These are phyloP conservation scores for Aspergillus arachidicola DNA, from an alignment of 2,329 filamentous ascomycete genomes.

Conservation along the genomic window DNA sequence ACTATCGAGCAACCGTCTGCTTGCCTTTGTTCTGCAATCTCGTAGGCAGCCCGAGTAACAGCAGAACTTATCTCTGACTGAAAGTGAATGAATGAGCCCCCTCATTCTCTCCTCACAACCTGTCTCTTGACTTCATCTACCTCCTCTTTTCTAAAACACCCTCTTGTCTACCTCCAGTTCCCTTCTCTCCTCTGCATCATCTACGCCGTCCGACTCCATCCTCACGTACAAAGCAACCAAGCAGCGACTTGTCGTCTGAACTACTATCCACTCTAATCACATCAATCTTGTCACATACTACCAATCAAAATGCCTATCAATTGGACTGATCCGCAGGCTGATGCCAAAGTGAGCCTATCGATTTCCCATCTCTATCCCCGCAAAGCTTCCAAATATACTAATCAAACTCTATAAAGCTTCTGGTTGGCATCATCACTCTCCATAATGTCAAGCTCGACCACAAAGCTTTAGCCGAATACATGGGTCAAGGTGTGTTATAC, in stretches of 20 bases:
- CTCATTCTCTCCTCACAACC: background rate
- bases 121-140: background rate
- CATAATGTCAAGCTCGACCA: constrained; percentile 21
- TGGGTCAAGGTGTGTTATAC: constrained; percentile 26
- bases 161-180: background rate
- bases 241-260: background rate
- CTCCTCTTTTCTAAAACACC: background rate
- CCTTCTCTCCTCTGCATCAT: background rate
- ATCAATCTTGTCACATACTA: background rate
- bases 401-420: constrained; percentile 20
- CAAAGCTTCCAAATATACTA: background rate
- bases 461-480: constrained; percentile 21
- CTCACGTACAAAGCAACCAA: background rate
- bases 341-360: constrained; percentile 29
- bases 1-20: background rate
- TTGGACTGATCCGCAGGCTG: constrained; percentile 28
- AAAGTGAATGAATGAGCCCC: background rate
- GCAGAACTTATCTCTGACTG: background rate
- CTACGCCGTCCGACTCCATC: background rate
- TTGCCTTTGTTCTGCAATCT: background rate
- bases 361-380: background rate
- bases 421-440: constrained; percentile 25
- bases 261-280: background rate
- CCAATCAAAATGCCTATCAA: constrained; percentile 30
- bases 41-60: background rate